Evolutionary conservation across 306 rosid genomes (phyloP), one percentile per base, ranked within the genome.

Genomic region (Vachellia collinsii): DNA sequence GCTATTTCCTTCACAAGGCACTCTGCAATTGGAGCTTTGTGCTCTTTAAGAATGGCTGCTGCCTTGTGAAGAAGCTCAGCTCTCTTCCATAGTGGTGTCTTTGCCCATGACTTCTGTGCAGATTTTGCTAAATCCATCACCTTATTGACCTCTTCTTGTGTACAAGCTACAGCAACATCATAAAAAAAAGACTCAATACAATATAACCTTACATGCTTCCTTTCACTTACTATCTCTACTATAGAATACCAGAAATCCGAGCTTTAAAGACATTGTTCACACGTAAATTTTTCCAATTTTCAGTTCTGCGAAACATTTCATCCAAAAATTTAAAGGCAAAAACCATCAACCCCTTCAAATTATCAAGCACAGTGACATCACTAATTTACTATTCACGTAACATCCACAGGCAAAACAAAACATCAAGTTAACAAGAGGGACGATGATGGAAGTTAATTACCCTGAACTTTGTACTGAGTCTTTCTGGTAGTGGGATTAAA

Each of bases 1-100:
- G 99, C 98, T 44, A 96, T 92, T 80, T 96, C 99, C 81, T 93
- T 96, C 46, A 93, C 93, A 41, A 96, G 77, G 19, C 96, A 89
- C 88, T 96, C 97, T 11, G 97, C 98, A 86, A 96, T 90, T 75
- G 93, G 87, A 78, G 90, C 90, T 80, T 89, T 96, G 85, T 96
- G 94, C 61, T 96, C 94, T 83, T 93, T 96, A 59, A 96, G 92
- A 68, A 95, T 92, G 47, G 97, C 91, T 78, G 98, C 99, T 36
- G 98, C 98, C 83, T 90, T 95, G 86, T 95, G 99, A 86, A 95
- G 98, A 20, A 95, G 91, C 67, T 95, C 99, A 12, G 99, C 98
- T 22, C 99, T 70, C 87, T 90, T 95, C 99, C 98, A 95, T 1
- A 96, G 91, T 36, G 99, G 99, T n/a, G 98, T 96, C 88, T 92